Base-by-base conservation (phyloP, 371 early-diverging fungal species). In the Lichtheimia ramosa region DNA sequence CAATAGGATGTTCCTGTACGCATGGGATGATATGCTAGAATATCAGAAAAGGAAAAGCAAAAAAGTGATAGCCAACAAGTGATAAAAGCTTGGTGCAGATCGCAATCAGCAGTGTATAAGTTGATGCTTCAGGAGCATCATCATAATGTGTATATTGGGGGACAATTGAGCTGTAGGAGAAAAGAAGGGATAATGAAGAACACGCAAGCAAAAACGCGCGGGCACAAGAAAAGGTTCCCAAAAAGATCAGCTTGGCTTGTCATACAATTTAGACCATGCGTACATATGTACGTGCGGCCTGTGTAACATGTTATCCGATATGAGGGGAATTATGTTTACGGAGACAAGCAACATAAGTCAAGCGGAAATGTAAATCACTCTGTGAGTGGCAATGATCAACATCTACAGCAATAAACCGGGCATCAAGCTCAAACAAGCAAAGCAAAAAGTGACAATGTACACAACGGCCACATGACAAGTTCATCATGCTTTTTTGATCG, bases 231-330 rank as follows among this genome's bases (percentile, higher is more conserved):
- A 40, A 53, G 20, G 53, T 53, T 53, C 53, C 34, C 34, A 53
- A 53, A 53, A 53, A 16, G 53, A 53, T 53, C 40, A 53, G 53
- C 53, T 24, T 34, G 34, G 34, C 34, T 34, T 34, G 18, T 51
- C 51, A 51, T 58, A 40, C 51, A 24, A 58, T 51, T n/a, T 51
- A 51, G 24, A 58, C 59, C 59, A 58, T 58, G 59, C 59, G 59
- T 58, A 58, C 41, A 51, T 58, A 58, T 51, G 59, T 58, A 51
- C 59, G 59, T 50, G 21, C 59, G 42, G 34, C 20, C 24, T 49
- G 59, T 58, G 51, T 51, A 27, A 58, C 59, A 25, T 27, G 8
- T 25, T 24, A 56, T 43, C 24, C 43, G 50, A 50, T 50, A 51
- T n/a, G 20, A 34, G 50, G 50, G 50, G 50, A 24, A 13, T 18